These are phyloP conservation scores for Keithomyces neogunnii DNA, from an alignment of 2,329 filamentous ascomycete species.

Conservation along the genomic window DNA sequence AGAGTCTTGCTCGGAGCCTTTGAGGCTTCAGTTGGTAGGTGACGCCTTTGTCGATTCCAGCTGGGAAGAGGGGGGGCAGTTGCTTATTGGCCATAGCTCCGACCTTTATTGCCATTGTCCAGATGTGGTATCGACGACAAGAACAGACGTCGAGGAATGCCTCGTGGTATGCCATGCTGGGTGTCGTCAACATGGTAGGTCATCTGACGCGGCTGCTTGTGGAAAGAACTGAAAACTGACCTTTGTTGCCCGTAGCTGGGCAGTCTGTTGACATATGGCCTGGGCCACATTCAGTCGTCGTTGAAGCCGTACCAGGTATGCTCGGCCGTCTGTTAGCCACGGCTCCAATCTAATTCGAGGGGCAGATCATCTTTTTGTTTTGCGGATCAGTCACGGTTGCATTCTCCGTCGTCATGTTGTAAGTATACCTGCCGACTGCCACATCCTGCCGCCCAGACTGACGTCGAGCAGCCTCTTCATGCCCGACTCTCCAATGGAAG, in stretches of 20 bases:
- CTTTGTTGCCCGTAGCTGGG: slow-evolving; percentile 12
- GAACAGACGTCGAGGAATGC: slow-evolving; percentile 24
- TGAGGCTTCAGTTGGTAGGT: slow-evolving; percentile 32
- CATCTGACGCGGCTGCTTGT: background rate
- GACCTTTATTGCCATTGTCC: slow-evolving; percentile 21
- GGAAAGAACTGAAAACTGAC: background rate
- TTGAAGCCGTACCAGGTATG: slow-evolving; percentile 31
- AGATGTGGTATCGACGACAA: slow-evolving; percentile 27
- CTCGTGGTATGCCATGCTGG: slow-evolving; percentile 23
- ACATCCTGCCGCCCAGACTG: background rate
- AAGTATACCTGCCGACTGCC: background rate
- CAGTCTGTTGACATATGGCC: slow-evolving; percentile 21
- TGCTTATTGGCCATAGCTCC: slow-evolving; percentile 12
- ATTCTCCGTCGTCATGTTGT: slow-evolving; percentile 38
- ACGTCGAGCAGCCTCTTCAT: slow-evolving; percentile 33
- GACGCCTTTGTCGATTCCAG: background rate
- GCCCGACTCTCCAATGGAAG: slow-evolving; percentile 55
- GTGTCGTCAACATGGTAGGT: slow-evolving; percentile 22
- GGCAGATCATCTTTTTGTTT: slow-evolving; percentile 23
- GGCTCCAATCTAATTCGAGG: too few species aligned
- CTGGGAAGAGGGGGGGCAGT: background rate
- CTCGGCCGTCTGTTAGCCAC: background rate
- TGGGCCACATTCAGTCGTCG: slow-evolving; percentile 20
- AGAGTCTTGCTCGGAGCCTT: slow-evolving; percentile 38
- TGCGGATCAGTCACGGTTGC: slow-evolving; percentile 34